phyloP scores from a whole-genome alignment of 352 stramenopile genomes.

The Globisporangium mamillatum region DNA sequence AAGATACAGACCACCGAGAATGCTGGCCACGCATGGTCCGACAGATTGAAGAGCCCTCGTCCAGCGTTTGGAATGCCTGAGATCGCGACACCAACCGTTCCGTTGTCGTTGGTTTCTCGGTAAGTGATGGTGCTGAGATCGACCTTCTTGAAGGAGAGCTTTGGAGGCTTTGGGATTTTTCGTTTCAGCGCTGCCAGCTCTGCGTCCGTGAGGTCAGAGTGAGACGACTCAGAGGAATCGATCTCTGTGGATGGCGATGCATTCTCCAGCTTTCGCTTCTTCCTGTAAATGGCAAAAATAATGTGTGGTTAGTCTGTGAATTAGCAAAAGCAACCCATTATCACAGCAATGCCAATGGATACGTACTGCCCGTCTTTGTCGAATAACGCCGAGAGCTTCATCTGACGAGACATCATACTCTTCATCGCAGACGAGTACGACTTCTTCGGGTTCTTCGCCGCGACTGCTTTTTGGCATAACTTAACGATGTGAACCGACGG shows the following conservation, averaged over 20 bases:
- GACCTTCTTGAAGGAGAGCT: conserved; percentile 84
- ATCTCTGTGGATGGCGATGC: conserved; percentile 60
- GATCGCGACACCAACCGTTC: conserved; percentile 76
- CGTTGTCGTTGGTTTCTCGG: conserved; percentile 84
- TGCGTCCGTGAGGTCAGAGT: conserved; percentile 73
- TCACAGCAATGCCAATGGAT: neutral
- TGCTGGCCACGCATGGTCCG: conserved; percentile 69
- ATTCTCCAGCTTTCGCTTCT: conserved; percentile 72
- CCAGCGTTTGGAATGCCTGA: conserved; percentile 83
- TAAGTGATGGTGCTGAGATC: conserved; percentile 84
- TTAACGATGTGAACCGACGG: conserved; percentile 82
- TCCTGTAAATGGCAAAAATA: conserved; percentile 33
- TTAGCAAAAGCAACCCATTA: neutral
- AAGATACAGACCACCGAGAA: conserved; percentile 90
- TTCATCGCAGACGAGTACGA: conserved; percentile 85
- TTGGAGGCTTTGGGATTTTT: conserved; percentile 79
- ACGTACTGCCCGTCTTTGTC: conserved; percentile 74
- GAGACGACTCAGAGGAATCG: conserved; percentile 60
- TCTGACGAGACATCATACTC: conserved; percentile 82
- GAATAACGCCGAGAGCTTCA: conserved; percentile 75
- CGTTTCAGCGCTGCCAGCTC: conserved; percentile 78
- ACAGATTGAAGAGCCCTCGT: conserved; percentile 83
- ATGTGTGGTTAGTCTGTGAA: conserved; percentile 4
- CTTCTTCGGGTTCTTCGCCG: conserved; percentile 73
- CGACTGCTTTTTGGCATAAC: conserved; percentile 69